Evolutionary conservation across 176 grass and related monocot species (phyloP), one percentile per base, ranked within the genome.

Genomic region (Pontederia crassipes): DNA sequence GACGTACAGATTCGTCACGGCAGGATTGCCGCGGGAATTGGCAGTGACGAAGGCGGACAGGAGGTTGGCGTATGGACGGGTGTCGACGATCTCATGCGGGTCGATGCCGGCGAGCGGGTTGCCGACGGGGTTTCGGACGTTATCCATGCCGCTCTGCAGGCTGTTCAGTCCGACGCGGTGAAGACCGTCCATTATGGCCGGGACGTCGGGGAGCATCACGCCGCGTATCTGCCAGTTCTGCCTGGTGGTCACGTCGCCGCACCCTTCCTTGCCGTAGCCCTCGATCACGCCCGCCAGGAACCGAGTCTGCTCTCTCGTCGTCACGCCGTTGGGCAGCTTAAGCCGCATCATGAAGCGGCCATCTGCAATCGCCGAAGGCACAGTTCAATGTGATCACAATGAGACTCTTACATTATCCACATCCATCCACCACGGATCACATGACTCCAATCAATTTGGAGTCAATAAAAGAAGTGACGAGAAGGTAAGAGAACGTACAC

Each of bases 201-300:
- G 84, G 24, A 97, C 87, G 54, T 97, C 93, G 1, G 87, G 84
- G 11, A 97, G 83, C 70, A 68, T 80, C 29, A 97, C 93, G 10
- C 93, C 93, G 55, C 87, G 84, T 77, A 97, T 97, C 75, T 97
- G 93, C 93, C 93, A 97, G 71, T 97, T 97, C 79, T 97, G 93
- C 28, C 93, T 84, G 9, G 93, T 97, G 4, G 93, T 97, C 75
- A 97, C 81, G 62, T 97, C 93, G 56, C 76, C 93, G 73, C 93
- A 97, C 15, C 93, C 93, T 1, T 91, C 54, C 62, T 71, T 15
- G 51, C 93, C 93, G 84, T 97, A 97, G 52, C 72, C 68, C 66
- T 79, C 83, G 68, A 97, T 81, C 8, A 97, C 87, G 49, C 83
- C 70, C 8, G 93, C 93, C 48, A 97, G 84, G 79, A 88, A 97